A percentile compares a stretch with the other conserved stretches of the same genome.
Evolutionary conservation across 257 asterid species (phyloP).

Genomic region (Capsicum rhomboideum): DNA sequence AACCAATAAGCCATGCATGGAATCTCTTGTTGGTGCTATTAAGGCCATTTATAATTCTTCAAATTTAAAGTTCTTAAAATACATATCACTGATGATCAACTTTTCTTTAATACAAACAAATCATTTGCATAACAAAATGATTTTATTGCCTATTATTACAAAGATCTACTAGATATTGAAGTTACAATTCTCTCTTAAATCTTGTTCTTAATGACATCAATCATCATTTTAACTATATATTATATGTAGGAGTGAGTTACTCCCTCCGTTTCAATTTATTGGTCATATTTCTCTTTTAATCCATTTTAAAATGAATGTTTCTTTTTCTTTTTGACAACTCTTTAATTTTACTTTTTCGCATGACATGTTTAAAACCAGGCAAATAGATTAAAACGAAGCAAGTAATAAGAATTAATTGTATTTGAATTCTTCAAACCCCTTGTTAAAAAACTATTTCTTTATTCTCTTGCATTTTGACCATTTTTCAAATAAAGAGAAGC

Average conservation of each 20-base stretch:
- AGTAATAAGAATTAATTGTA: too few species aligned
- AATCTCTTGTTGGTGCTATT: not conserved
- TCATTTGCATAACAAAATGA: not conserved
- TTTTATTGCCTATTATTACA: not conserved
- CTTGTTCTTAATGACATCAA: not conserved
- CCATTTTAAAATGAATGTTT: too few species aligned
- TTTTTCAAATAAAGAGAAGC: not conserved
- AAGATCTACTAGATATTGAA: not conserved
- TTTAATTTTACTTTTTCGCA: too few species aligned
- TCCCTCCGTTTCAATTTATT: too few species aligned
- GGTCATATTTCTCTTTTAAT: too few species aligned
- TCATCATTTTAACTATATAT: not conserved
- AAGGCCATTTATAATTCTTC: not conserved
- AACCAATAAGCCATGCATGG: not conserved
- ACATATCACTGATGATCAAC: not conserved
- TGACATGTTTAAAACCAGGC: too few species aligned
- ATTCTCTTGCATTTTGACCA: not conserved
- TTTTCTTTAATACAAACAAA: not conserved
- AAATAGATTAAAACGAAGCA: too few species aligned
- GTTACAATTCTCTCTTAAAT: not conserved
- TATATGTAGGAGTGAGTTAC: too few species aligned
- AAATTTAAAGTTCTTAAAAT: not conserved
- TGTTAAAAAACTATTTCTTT: not conserved
- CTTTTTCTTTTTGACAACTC: too few species aligned
- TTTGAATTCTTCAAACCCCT: not conserved